Evolutionary conservation across 768 basidiomycete species (phyloP).

Genomic region (Russula earlei): DNA sequence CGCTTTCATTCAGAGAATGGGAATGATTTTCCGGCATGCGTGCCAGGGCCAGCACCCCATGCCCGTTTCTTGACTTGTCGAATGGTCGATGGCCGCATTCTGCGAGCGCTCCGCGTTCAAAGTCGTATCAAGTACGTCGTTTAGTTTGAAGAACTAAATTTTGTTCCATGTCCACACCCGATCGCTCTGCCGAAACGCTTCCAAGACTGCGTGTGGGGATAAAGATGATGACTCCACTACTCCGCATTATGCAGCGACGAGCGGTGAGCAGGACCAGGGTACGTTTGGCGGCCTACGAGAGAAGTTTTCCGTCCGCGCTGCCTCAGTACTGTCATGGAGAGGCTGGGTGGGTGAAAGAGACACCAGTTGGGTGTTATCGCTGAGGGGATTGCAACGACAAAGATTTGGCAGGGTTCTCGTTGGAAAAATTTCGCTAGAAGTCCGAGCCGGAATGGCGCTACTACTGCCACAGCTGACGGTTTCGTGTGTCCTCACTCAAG

Average conservation of each 20-base stretch:
- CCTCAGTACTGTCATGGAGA: neutral
- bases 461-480: no score
- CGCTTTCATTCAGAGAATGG: neutral
- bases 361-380: neutral
- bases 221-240: no score
- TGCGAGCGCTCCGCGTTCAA: slow-evolving; percentile 16
- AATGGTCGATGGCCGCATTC: slow-evolving; percentile 7
- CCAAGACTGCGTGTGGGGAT: no score
- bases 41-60: no score
- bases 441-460: no score
- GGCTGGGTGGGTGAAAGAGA: neutral
- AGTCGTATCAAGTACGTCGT: slow-evolving; percentile 13
- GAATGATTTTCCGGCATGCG: neutral
- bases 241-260: no score
- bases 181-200: no score
- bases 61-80: no score
- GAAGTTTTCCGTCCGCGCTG: neutral
- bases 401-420: no score
- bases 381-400: neutral
- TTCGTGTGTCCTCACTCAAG: neutral
- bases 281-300: neutral
- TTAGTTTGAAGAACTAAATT: slow-evolving; percentile 9
- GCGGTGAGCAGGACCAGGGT: no score
- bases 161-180: slow-evolving; percentile 19
- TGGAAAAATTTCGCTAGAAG: no score